A percentile compares a stretch with the other conserved stretches of the same genome.
phyloP scores from a whole-genome alignment of 306 rosid genomes.

The Rubus idaeus region DNA sequence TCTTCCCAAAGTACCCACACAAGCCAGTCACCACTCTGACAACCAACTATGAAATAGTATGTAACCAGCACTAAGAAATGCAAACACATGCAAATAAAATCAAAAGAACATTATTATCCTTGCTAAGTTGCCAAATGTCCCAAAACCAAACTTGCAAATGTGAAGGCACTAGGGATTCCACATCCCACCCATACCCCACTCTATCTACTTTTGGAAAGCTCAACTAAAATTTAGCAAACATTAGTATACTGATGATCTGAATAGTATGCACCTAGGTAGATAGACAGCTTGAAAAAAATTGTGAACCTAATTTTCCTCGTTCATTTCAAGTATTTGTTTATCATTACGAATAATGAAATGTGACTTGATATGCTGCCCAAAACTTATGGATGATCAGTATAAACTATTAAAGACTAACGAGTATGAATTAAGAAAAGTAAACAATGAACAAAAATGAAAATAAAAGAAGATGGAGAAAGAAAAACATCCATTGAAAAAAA shows the following conservation, averaged over 20 bases:
- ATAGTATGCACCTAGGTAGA: too few relatives aligned
- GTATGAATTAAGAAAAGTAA: not conserved
- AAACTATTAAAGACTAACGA: not conserved
- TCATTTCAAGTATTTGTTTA: not conserved
- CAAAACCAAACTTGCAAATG: not conserved
- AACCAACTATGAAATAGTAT: not conserved
- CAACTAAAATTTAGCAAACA: not conserved
- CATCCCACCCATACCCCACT: not conserved
- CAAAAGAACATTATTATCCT: not conserved
- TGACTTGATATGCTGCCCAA: not conserved
- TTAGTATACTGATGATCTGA: not conserved
- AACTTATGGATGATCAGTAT: not conserved
- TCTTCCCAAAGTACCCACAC: too few relatives aligned
- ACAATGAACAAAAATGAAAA: not conserved
- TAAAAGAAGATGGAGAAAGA: not conserved
- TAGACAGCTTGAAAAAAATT: not conserved
- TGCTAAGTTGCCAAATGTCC: not conserved
- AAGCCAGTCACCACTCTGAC: not conserved
- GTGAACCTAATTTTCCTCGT: not conserved
- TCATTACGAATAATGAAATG: not conserved
- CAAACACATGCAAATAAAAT: not conserved
- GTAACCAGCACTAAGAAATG: not conserved
- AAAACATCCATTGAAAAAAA: not conserved
- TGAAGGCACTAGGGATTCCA: not conserved
- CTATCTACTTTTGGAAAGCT: not conserved